These are phyloP conservation scores for Fraxinus baroniana DNA, from an alignment of 305 asterid species.

Conservation along the genomic window DNA sequence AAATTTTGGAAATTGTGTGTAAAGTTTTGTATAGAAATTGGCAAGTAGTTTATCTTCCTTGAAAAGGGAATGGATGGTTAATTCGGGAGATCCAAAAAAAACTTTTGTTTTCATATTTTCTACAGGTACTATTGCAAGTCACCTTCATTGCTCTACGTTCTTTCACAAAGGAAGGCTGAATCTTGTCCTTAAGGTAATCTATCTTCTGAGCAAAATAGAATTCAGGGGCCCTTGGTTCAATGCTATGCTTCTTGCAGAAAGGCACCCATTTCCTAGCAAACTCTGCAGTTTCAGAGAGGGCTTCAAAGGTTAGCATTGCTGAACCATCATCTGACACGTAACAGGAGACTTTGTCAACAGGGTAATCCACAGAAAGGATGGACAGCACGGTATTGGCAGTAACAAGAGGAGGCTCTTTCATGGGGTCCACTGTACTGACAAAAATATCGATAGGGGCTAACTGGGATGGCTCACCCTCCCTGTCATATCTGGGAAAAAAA, in stretches of 20 bases:
- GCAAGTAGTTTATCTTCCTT: not conserved
- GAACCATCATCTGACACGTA: slow-evolving; percentile 54
- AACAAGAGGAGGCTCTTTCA: slow-evolving; percentile 52
- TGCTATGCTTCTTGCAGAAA: slow-evolving; percentile 49
- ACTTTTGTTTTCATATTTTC: not conserved
- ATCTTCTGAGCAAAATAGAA: slow-evolving; percentile 50
- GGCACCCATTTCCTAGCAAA: slow-evolving; percentile 59
- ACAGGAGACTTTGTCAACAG: slow-evolving; percentile 48
- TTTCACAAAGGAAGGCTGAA: slow-evolving; percentile 50
- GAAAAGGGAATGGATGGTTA: not conserved
- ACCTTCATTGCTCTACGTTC: slow-evolving; percentile 56
- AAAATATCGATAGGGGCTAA: slow-evolving; percentile 45
- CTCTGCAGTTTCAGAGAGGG: slow-evolving; percentile 51
- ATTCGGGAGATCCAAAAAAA: not conserved
- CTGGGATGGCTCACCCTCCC: slow-evolving; percentile 53
- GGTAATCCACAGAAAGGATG: slow-evolving; percentile 53
- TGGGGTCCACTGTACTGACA: slow-evolving; percentile 57
- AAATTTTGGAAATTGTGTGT: not conserved
- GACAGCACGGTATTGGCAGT: slow-evolving; percentile 54
- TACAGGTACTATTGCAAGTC: not conserved
- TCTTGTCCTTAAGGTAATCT: slow-evolving; percentile 56
- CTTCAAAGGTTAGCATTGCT: slow-evolving; percentile 53
- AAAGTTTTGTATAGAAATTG: not conserved
- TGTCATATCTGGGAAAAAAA: slow-evolving; percentile 30
- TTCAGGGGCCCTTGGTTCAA: slow-evolving; percentile 55